Evolutionary conservation across 1,139 yeast genomes (phyloP).

Genomic region (Candida glucosophila): DNA sequence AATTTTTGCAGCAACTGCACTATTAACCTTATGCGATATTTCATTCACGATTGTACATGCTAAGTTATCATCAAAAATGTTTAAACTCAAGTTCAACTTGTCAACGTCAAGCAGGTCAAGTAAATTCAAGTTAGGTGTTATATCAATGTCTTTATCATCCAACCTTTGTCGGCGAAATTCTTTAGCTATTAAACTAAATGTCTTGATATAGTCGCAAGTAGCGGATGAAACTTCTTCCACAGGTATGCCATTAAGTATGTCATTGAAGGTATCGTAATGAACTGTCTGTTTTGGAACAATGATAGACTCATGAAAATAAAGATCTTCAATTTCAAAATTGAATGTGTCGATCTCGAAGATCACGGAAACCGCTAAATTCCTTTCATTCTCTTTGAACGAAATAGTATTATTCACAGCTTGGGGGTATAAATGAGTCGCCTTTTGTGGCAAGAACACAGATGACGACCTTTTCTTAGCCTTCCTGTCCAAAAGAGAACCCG

Average conservation of each 20-base stretch:
- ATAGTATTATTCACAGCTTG: constrained; percentile 48
- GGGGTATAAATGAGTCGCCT: constrained; percentile 63
- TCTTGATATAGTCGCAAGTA: constrained; percentile 57
- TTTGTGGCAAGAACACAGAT: constrained; percentile 86
- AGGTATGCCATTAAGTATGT: constrained; percentile 28
- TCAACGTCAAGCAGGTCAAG: constrained; percentile 84
- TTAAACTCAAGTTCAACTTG: constrained; percentile 59
- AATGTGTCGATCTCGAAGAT: constrained; percentile 73
- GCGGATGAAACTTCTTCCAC: constrained; percentile 41
- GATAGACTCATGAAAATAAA: constrained; percentile 69
- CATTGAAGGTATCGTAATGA: constrained; percentile 45
- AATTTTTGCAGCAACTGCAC: constrained; percentile 76
- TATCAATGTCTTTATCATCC: constrained; percentile 38
- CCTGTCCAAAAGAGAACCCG: constrained; percentile 73
- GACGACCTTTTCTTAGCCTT: constrained; percentile 88
- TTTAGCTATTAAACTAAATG: constrained; percentile 57
- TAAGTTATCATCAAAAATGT: constrained; percentile 57
- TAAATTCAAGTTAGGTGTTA: constrained; percentile 53
- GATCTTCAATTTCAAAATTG: constrained; percentile 65
- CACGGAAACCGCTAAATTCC: constrained; percentile 68
- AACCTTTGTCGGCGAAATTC: constrained; percentile 70
- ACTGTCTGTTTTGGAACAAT: constrained; percentile 54
- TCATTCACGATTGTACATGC: constrained; percentile 63
- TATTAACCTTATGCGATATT: constrained; percentile 71
- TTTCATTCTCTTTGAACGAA: constrained; percentile 55